These are phyloP conservation scores for Mucor mucedo DNA, from an alignment of 371 early-diverging fungal species.

Conservation along the genomic window DNA sequence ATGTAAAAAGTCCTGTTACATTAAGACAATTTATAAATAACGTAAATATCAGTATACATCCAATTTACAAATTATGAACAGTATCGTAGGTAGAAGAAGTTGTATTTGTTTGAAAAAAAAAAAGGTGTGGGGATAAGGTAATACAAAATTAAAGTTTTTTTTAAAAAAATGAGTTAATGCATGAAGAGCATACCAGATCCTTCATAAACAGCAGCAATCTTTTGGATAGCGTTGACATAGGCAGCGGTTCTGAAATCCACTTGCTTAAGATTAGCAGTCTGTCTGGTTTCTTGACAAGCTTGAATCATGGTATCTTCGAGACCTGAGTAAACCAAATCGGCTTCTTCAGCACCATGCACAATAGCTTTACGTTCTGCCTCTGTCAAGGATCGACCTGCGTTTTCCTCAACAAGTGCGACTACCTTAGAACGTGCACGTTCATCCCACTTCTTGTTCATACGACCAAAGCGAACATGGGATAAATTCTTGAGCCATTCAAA, in stretches of 20 bases:
- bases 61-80: too few relatives aligned
- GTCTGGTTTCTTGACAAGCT: conserved; percentile 68
- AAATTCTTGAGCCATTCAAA: conserved; percentile 88
- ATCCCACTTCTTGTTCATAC: conserved; percentile 93
- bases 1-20: too few relatives aligned
- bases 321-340: conserved; percentile 89
- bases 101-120: not conserved
- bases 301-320: conserved; percentile 90
- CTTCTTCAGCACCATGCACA: conserved; percentile 90
- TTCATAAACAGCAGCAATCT: conserved; percentile 82
- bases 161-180: conserved; percentile 34
- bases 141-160: conserved; percentile 6
- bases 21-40: too few relatives aligned
- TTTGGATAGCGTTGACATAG: conserved; percentile 84
- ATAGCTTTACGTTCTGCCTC: conserved; percentile 80
- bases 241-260: conserved; percentile 89
- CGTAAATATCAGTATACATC: too few relatives aligned
- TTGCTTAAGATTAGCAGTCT: conserved; percentile 64
- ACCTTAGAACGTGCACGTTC: conserved; percentile 81
- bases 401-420: conserved; percentile 78
- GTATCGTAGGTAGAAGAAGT: too few relatives aligned
- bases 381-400: conserved; percentile 66
- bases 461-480: conserved; percentile 88
- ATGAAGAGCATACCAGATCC: conserved; percentile 84
- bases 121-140: not conserved